phyloP scores from a whole-genome alignment of 148 eudicot species.

The Nepenthes gracilis region DNA sequence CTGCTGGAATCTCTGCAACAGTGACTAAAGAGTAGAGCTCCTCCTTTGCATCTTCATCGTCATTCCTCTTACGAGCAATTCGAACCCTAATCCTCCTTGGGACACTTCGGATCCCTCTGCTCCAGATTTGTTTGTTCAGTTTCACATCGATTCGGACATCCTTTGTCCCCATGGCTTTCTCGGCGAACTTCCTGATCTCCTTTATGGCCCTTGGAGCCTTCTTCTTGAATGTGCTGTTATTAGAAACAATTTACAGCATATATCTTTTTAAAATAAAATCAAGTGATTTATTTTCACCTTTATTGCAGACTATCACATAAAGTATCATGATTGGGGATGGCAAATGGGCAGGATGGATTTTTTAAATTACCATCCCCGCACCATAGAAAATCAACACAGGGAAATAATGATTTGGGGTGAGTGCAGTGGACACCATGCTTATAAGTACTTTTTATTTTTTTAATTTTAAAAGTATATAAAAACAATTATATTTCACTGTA shows the following conservation, averaged over 20 bases:
- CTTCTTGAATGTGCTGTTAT: constrained; percentile 67
- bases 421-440: too few species aligned
- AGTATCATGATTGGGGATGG: too few species aligned
- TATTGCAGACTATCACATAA: neutral
- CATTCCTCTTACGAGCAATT: constrained; percentile 85
- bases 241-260: neutral
- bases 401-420: too few species aligned
- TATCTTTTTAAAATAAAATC: neutral
- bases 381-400: too few species aligned
- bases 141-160: constrained; percentile 80
- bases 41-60: constrained; percentile 91
- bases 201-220: constrained; percentile 80
- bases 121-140: constrained; percentile 79
- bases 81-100: constrained; percentile 81
- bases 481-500: too few species aligned
- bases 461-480: too few species aligned
- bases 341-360: too few species aligned
- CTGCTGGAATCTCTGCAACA: constrained; percentile 68
- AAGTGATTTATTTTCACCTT: neutral
- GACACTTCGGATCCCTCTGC: constrained; percentile 82
- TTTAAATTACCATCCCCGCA: too few species aligned
- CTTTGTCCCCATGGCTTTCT: constrained; percentile 68
- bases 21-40: constrained; percentile 93
- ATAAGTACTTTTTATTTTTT: too few species aligned
- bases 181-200: constrained; percentile 64